Evolutionary conservation across 768 basidiomycete species (phyloP), one percentile per base, ranked within the genome.

Genomic region (Russula virescens): DNA sequence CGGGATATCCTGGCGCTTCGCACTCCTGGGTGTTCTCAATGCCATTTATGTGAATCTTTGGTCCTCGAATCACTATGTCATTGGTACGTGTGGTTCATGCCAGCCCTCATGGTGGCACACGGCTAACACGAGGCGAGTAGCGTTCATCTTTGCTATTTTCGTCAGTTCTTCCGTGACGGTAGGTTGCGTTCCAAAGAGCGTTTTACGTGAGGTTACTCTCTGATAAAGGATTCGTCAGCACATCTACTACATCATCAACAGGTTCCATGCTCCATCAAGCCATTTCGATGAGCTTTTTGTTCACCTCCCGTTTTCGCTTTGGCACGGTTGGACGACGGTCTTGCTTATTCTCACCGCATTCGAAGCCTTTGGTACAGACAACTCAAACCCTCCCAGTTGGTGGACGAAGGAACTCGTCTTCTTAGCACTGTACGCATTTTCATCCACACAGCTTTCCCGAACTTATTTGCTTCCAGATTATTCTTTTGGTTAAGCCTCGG

Each of bases 401-500:
- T 94, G 91, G 87, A 95, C 93, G 71, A 94, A 95, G 71, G 86
- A 96, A 71, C 93, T 95, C 68, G 96, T 94, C 61, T 94, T 97
- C 85, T 85, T 98, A 34, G 90, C 83, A 46, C 78, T 96, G 85
- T 91, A 75, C 70, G 88, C 62, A 53, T 61, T 60, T 63, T 40
- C 68, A 60, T 51, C 45, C 42, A 18, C 60, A 21, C 42, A 3
- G 5, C 31, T 8, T 35, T n/a, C 11, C 43, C 14, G 10, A 23
- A 23, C 43, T 40, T 43, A 34, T 26, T 61, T 53, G 56, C 40
- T 50, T 14, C 6, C 26, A 89, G 88, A 63, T 86, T 96, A 79
- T 95, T 95, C 86, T 86, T 95, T 65, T 91, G 94, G 74, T 86
- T 85, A 14, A 95, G 92, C 13, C 87, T 92, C 7, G 90, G 86